Evolutionary conservation across 2,329 filamentous ascomycete genomes (phyloP), one percentile per base, ranked within the genome.

Genomic region (Didymellaceae sp.): DNA sequence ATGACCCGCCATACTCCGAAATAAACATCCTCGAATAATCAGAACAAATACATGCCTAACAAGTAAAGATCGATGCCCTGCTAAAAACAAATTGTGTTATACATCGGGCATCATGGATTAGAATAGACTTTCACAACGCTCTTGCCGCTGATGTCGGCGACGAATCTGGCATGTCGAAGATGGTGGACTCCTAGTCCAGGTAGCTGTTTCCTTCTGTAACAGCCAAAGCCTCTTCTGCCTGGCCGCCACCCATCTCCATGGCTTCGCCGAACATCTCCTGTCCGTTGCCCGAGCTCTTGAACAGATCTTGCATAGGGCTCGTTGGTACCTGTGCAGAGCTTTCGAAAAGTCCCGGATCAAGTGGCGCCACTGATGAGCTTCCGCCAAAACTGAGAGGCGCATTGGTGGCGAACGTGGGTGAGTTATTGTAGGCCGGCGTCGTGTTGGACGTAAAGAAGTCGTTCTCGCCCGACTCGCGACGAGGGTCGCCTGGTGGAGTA

Each of bases 281-380:
- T 10, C 63, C 67, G 42, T 65, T 72, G 25, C 65, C 65, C 5
- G 69, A 72, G 49, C 67, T 70, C 56, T 71, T 71, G 58, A 74
- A 74, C 1, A 67, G 57, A 42, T 73, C 67, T 22, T 72, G 68
- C 48, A 71, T 66, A 0, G 70, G 70, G 47, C 66, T 71, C 2
- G 69, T 63, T 1, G 66, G 62, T 10, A 55, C 68, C 30, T 59
- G 62, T 13, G 61, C 66, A 16, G 56, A 59, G 34, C 64, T 65
- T 25, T 72, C 70, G 32, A 74, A 74, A 8, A 74, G 63, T 1
- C 67, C 68, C n/a, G 71, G 70, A 33, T 74, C 71, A 18, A 74
- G 65, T 4, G 69, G 59, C 17, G 65, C 65, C 16, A 72, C 68
- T 1, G 66, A 63, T 3, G 64, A 57, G 40, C 57, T 58, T 9